Percentiles rank a stretch among this genome's conserved stretches.
Conservation (phyloP, 1,284 basidiomycete species). For the Leccinum angustisporum region DNA sequence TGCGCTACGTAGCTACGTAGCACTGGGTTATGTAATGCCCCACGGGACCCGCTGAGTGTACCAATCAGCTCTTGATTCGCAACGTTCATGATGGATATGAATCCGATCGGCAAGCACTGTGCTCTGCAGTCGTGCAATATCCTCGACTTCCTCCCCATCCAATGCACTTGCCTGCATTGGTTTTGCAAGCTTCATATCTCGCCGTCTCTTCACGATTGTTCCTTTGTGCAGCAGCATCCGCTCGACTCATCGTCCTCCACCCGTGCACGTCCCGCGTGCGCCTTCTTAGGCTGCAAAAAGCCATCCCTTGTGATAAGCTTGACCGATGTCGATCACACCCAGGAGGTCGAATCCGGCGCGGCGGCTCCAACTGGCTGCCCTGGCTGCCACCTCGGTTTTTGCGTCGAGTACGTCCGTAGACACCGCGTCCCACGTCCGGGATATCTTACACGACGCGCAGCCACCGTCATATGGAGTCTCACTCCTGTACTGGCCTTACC, state of each 20-base stretch:
- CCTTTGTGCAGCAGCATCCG: conserved; percentile 20
- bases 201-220: conserved; percentile 60
- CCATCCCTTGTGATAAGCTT: conserved; percentile 46
- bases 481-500: conserved; percentile 44
- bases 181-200: conserved; percentile 54
- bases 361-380: conserved; percentile 41
- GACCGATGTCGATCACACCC: conserved; percentile 27
- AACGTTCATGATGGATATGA: conserved; percentile 34
- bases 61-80: neutral
- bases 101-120: conserved; percentile 48
- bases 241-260: conserved; percentile 3
- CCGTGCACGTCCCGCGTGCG: conserved; percentile 48
- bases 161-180: conserved; percentile 43
- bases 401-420: conserved; percentile 49
- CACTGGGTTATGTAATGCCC: conserved; percentile 11
- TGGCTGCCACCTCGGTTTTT: conserved; percentile 59
- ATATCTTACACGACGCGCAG: conserved; percentile 36
- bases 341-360: conserved; percentile 1
- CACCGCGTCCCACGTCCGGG: conserved; percentile 1
- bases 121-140: conserved; percentile 43
- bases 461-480: conserved; percentile 59
- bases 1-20: neutral
- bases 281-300: conserved; percentile 50
- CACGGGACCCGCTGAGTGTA: neutral
- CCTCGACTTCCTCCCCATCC: conserved; percentile 54